phyloP scores from a whole-genome alignment of 2,329 filamentous ascomycete species.

The Hawksworthiomyces lignivorus region DNA sequence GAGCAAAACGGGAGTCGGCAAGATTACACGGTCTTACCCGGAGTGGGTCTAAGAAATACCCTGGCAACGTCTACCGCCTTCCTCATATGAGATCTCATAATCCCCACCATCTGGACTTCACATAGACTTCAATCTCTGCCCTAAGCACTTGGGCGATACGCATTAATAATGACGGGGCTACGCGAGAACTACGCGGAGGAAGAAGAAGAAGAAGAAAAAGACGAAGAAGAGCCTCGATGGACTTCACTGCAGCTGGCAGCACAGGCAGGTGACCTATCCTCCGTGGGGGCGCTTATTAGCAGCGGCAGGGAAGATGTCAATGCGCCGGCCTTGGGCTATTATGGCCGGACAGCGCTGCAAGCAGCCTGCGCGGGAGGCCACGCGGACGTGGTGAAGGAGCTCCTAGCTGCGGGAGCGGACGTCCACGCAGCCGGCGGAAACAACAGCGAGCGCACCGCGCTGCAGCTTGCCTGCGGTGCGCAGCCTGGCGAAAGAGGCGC shows the following conservation, averaged over 20 bases:
- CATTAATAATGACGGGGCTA: too few species aligned
- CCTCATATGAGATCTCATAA: too few species aligned
- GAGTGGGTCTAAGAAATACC: too few species aligned
- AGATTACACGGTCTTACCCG: too few species aligned
- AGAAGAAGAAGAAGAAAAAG: background rate
- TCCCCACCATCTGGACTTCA: too few species aligned
- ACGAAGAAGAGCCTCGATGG: conserved; percentile 19
- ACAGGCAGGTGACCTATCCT: conserved; percentile 22
- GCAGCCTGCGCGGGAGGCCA: conserved; percentile 25
- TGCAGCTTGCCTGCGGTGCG: conserved; percentile 20
- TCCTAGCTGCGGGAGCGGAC: conserved; percentile 25
- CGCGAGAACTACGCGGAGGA: too few species aligned
- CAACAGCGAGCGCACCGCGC: conserved; percentile 31
- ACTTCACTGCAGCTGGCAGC: conserved; percentile 28
- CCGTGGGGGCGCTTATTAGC: conserved; percentile 20
- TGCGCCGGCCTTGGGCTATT: conserved; percentile 24
- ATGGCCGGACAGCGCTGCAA: conserved; percentile 30
- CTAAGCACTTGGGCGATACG: too few species aligned
- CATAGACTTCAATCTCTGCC: too few species aligned
- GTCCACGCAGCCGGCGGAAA: conserved; percentile 26
- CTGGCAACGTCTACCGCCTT: too few species aligned
- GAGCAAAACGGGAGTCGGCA: too few species aligned
- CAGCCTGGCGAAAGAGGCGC: too few species aligned
- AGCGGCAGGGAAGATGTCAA: conserved; percentile 22
- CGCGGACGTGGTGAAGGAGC: conserved; percentile 17